Base-by-base conservation (phyloP, 176 grass and related monocot species). In the Musa beccarii region DNA sequence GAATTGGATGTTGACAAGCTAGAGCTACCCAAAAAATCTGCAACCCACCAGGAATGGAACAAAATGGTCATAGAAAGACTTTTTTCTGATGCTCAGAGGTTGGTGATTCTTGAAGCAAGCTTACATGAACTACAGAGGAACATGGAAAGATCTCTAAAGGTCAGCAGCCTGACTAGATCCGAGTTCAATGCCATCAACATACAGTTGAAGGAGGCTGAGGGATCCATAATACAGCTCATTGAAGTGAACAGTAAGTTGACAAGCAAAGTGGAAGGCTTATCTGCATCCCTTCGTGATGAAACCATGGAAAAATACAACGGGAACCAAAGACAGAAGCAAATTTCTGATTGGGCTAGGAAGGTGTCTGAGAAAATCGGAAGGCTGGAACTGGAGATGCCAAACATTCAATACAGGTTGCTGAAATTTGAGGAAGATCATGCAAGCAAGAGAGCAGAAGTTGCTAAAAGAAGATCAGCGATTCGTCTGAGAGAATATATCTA, bases 401-500 rank as follows among this genome's bases (percentile, higher is more conserved):
- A 89, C 63, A 83, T 92, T 74, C 90, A 99, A 73, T 80, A 87
- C 57, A 84, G 63, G 1, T 69, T 94, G 83, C 83, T 99, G 51
- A 89, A 87, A 70, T 79, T 91, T 26, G 90, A 94, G 75, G 95
- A 90, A 73, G 90, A 91, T 61, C 76, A 81, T 10, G 78, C 72
- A 65, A 87, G 80, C 62, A 66, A 80, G 53, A 87, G 89, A 7
- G 70, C 79, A 15, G 81, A 72, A 79, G 81, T 69, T 7, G 79
- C 76, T 73, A 84, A 79, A 77, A 83, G 80, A 6, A 84, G 80
- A 25, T 85, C 90, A 1, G 88, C 85, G 73, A 83, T 99, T 62
- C 88, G 79, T 77, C 83, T 99, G 15, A 84, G 87, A 64, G 95
- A 99, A 74, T 99, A 91, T 75, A 86, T 94, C 3, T 91, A 94